Base-by-base conservation (phyloP, 306 rosid genomes). In the Corylus avellana region DNA sequence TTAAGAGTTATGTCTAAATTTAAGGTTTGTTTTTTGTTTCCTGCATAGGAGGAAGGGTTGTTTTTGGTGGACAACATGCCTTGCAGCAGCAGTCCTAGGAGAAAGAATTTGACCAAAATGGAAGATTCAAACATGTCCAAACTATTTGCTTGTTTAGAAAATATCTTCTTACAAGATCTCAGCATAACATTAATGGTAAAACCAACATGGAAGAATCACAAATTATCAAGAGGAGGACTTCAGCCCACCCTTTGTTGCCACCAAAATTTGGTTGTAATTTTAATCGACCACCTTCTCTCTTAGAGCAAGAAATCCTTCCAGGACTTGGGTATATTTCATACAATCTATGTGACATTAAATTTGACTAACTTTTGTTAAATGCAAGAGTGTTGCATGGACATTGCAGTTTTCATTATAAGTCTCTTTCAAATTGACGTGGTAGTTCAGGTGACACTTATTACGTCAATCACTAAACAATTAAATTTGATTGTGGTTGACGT, bases 131-230 rank as follows among this genome's bases (percentile, higher is more conserved):
- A 22, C 73, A 72, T 56, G 78, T 79, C 81, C 75, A 79, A 39
- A 79, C 58, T 22, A 53, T 84, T 29, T 57, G 77, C 75, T 58
- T 84, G 67, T 84, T 84, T 68, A 77, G 59, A 74, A 84, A 84
- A 62, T 80, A 77, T 59, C 81, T 84, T 3, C 39, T 61, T 18
- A 68, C 49, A 42, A 80, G 62, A 44, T 35, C 54, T 59, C 82
- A 77, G 12, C 59, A 59, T 8, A 51, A 59, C n/a, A 79, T 70
- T 51, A 46, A n/a, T 10, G 25, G 76, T 0, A 53, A 39, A 71
- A 67, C 70, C 22, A 79, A 22, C 46, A 29, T 55, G 76, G 68
- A 79, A 13, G 72, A 63, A 18, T 59, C 63, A 7, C 7, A 73
- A 49, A 12, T 27, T 9, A 46, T 58, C 48, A 53, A 58, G 55